Percentiles rank a stretch among this genome's conserved stretches.
These are phyloP conservation scores for Solanum bulbocastanum DNA, from an alignment of 257 asterid species.

Conservation along the genomic window DNA sequence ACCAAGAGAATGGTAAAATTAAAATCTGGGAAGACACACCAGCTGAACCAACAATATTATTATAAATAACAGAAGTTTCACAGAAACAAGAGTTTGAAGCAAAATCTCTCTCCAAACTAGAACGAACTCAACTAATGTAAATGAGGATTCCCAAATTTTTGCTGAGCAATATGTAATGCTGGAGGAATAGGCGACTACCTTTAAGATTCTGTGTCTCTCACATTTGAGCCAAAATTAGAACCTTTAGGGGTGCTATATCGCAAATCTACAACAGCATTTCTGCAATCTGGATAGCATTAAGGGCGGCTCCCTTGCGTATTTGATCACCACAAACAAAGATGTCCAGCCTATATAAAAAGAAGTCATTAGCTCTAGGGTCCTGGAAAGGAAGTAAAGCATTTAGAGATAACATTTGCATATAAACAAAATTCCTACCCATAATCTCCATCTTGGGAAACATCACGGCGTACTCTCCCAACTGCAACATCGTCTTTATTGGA, in stretches of 20 bases:
- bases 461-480: conserved; percentile 86
- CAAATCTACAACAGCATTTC: conserved; percentile 52
- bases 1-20: background rate
- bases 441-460: conserved; percentile 79
- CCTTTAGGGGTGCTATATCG: background rate
- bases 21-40: background rate
- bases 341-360: conserved; percentile 50
- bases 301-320: conserved; percentile 97
- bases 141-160: background rate
- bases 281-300: conserved; percentile 82
- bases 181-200: background rate
- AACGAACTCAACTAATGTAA: background rate
- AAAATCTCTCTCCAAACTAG: background rate
- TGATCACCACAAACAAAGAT: conserved; percentile 93
- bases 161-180: background rate
- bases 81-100: background rate
- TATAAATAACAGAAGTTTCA: background rate
- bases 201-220: background rate
- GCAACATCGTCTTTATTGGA: conserved; percentile 87
- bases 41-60: background rate
- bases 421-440: conserved; percentile 44
- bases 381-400: background rate
- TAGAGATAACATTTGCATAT: background rate
- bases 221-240: background rate
- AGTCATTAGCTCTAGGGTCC: background rate